Evolutionary conservation across 257 asterid genomes (phyloP).

Genomic region (Marsdenia floribunda): DNA sequence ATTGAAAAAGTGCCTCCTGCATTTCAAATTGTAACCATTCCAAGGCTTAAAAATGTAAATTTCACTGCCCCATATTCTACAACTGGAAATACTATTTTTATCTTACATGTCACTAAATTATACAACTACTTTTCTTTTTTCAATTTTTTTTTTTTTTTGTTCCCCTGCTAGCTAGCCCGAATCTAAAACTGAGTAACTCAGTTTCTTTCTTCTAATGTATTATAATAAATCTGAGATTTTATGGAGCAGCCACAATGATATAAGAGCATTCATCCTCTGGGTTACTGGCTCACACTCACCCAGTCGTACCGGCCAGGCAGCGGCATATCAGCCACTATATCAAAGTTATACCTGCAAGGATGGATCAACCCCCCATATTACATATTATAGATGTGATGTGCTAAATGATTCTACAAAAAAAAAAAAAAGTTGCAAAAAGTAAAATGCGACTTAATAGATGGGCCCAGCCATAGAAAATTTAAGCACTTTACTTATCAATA

Average conservation of each 20-base stretch:
- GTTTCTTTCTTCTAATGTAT: slow-evolving; percentile 9
- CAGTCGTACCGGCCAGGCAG: slow-evolving; percentile 77
- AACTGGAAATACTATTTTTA: slow-evolving; percentile 3
- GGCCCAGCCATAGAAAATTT: neutral
- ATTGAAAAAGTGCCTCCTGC: slow-evolving; percentile 2
- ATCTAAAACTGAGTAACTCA: slow-evolving; percentile 1
- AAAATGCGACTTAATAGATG: no score
- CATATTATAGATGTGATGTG: neutral
- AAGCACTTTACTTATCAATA: slow-evolving; percentile 48
- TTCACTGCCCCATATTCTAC: slow-evolving; percentile 9
- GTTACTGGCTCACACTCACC: slow-evolving; percentile 42
- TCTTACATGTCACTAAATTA: slow-evolving; percentile 16
- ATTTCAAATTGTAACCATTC: slow-evolving; percentile 2
- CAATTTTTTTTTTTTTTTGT: neutral
- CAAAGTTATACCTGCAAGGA: slow-evolving; percentile 67
- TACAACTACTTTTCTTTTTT: slow-evolving; percentile 10
- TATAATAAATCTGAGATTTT: neutral
- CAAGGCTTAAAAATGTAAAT: slow-evolving; percentile 6
- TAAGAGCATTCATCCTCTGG: slow-evolving; percentile 8
- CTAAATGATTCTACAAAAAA: neutral
- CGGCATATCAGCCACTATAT: slow-evolving; percentile 43
- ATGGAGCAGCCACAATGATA: neutral
- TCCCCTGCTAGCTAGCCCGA: neutral
- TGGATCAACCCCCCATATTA: neutral
- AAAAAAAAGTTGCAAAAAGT: no score